These are phyloP conservation scores for Melampsora americana DNA, from an alignment of 1,284 basidiomycete species.

Conservation along the genomic window DNA sequence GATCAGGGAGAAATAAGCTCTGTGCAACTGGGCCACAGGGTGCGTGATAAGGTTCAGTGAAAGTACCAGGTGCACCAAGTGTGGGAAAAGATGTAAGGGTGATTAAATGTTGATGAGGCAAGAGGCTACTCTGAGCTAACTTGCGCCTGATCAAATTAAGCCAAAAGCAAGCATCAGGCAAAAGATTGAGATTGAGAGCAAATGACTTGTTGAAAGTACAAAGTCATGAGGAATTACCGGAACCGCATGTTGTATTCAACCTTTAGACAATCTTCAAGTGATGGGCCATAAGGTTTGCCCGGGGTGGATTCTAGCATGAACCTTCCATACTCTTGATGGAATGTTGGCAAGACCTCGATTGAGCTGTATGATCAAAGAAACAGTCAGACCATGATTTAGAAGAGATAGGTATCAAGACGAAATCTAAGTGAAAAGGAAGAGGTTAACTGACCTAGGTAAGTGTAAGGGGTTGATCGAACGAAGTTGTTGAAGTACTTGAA, in stretches of 20 bases:
- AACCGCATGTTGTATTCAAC: conserved; percentile 95
- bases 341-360: conserved; percentile 78
- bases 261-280: conserved; percentile 74
- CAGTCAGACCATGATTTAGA: background rate
- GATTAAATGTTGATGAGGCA: conserved; percentile 80
- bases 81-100: conserved; percentile 95
- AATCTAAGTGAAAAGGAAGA: conserved; percentile 10
- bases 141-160: conserved; percentile 62
- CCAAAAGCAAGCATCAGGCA: conserved; percentile 43
- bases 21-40: conserved; percentile 77
- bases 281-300: conserved; percentile 86
- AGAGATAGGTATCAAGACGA: background rate
- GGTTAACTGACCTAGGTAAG: conserved; percentile 16
- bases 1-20: conserved; percentile 88
- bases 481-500: conserved; percentile 71
- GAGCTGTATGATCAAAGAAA: background rate
- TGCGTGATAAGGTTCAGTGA: conserved; percentile 83
- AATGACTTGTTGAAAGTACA: conserved; percentile 43
- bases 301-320: conserved; percentile 99
- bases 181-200: conserved; percentile 37
- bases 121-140: conserved; percentile 78
- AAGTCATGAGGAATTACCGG: conserved; percentile 59
- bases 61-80: conserved; percentile 76
- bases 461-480: conserved; percentile 43
- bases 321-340: conserved; percentile 96